Evolutionary conservation across 768 basidiomycete genomes (phyloP).

Genomic region (Neoboletus subvelutipes): DNA sequence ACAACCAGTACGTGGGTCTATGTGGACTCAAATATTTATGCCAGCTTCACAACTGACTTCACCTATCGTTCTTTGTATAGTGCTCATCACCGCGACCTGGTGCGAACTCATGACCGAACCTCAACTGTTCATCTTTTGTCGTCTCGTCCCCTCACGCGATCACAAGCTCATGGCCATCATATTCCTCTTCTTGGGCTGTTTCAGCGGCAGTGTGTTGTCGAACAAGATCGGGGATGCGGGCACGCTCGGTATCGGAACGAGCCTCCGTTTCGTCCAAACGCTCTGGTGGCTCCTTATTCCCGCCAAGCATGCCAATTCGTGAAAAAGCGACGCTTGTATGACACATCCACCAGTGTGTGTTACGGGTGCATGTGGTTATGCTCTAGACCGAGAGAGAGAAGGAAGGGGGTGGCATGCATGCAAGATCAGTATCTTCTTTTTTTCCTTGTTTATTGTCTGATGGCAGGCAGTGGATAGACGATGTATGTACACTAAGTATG

Average conservation of each 20-base stretch:
- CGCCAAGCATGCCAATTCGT: slow-evolving; percentile 16
- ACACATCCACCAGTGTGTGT: too few relatives aligned
- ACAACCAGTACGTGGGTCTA: too few relatives aligned
- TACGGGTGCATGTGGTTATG: too few relatives aligned
- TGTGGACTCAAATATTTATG: not conserved
- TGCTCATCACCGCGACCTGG: too few relatives aligned
- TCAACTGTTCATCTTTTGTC: slow-evolving; percentile 24
- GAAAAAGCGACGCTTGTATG: not conserved
- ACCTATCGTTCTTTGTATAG: slow-evolving; percentile 30
- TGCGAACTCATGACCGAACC: too few relatives aligned
- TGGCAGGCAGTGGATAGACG: too few relatives aligned
- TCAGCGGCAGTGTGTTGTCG: slow-evolving; percentile 62
- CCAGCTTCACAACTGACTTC: not conserved
- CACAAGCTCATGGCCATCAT: slow-evolving; percentile 43
- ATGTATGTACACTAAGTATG: too few relatives aligned
- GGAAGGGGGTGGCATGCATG: too few relatives aligned
- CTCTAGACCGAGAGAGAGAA: too few relatives aligned
- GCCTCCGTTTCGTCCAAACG: slow-evolving; percentile 58
- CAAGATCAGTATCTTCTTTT: too few relatives aligned
- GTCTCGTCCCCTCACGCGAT: too few relatives aligned
- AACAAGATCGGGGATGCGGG: slow-evolving; percentile 58
- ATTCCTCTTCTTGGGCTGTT: slow-evolving; percentile 76
- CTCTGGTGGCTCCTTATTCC: slow-evolving; percentile 69
- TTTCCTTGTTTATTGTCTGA: too few relatives aligned
- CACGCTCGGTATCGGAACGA: slow-evolving; percentile 65